phyloP scores from a whole-genome alignment of 768 basidiomycete species.

The Xerocomellus chrysenteron region DNA sequence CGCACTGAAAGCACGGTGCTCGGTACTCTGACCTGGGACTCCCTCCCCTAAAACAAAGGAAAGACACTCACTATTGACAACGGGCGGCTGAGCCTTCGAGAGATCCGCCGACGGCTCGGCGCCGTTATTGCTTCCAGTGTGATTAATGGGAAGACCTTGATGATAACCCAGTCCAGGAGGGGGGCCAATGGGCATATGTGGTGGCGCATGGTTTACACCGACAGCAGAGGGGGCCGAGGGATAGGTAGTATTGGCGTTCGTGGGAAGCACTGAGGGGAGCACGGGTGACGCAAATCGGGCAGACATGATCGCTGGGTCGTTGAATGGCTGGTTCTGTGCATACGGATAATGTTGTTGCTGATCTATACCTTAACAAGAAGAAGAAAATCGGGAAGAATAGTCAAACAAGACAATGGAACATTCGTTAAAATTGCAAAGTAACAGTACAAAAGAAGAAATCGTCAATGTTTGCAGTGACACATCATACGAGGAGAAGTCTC shows the following conservation, averaged over 20 bases:
- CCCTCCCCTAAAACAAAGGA: slow-evolving; percentile 70
- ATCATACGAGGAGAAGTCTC: slow-evolving; percentile 45
- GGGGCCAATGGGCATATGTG: slow-evolving; percentile 47
- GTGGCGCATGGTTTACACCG: slow-evolving; percentile 10
- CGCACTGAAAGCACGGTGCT: slow-evolving; percentile 90
- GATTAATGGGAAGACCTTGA: slow-evolving; percentile 32
- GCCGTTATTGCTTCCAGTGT: slow-evolving; percentile 14
- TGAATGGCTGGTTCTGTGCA: slow-evolving; percentile 49
- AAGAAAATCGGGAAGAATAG: slow-evolving; percentile 14
- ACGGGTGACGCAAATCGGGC: slow-evolving; percentile 55
- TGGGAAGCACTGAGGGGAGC: slow-evolving; percentile 18
- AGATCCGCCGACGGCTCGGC: slow-evolving; percentile 26
- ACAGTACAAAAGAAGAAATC: slow-evolving; percentile 28
- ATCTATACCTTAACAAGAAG: slow-evolving; percentile 32
- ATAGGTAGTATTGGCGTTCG: slow-evolving; percentile 13
- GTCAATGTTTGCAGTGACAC: slow-evolving; percentile 33
- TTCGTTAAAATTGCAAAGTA: slow-evolving; percentile 24
- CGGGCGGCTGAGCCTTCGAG: slow-evolving; percentile 19
- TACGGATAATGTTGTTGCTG: slow-evolving; percentile 36
- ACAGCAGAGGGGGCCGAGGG: slow-evolving; percentile 13
- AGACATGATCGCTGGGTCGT: slow-evolving; percentile 80
- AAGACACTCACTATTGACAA: slow-evolving; percentile 65
- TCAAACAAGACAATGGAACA: slow-evolving; percentile 8
- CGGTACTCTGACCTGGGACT: slow-evolving; percentile 78
- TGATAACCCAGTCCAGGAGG: slow-evolving; percentile 64